Evolutionary conservation across 2,329 filamentous ascomycete genomes (phyloP).

Genomic region (Eutypella sp.): DNA sequence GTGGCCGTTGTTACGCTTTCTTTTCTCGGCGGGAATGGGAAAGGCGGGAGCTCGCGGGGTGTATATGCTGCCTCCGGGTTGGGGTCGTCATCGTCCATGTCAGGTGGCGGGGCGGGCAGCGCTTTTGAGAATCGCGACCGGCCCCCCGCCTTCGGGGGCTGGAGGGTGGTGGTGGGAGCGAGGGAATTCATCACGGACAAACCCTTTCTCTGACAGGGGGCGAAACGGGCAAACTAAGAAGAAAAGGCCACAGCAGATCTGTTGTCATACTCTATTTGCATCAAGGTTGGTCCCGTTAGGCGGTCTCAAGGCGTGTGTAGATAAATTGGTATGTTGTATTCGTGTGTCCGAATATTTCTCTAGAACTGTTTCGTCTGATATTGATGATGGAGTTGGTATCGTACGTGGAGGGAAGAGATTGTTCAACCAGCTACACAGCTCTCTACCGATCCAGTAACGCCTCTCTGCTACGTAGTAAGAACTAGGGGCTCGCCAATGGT

Average conservation of each 20-base stretch:
- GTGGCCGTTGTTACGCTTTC: slow-evolving; percentile 17
- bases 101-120: slow-evolving; percentile 45
- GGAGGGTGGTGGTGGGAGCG: slow-evolving; percentile 19
- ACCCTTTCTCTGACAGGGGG: slow-evolving; percentile 19
- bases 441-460: too few species aligned
- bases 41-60: slow-evolving; percentile 18
- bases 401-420: too few species aligned
- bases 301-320: too few species aligned
- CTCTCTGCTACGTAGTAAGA: too few species aligned
- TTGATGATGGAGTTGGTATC: too few species aligned
- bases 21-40: slow-evolving; percentile 23
- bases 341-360: slow-evolving; percentile 13
- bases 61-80: slow-evolving; percentile 11
- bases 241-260: slow-evolving; percentile 12
- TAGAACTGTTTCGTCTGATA: slow-evolving; percentile 16
- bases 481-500: too few species aligned
- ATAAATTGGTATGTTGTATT: too few species aligned
- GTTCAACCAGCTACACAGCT: too few species aligned
- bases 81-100: slow-evolving; percentile 13
- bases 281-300: too few species aligned
- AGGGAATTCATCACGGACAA: slow-evolving; percentile 7
- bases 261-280: slow-evolving; percentile 17
- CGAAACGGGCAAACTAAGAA: slow-evolving; percentile 11
- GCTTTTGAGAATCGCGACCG: slow-evolving; percentile 56
- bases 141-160: slow-evolving; percentile 35